Base-by-base conservation (phyloP, 2,329 filamentous ascomycete species). In the Fusarium redolens region DNA sequence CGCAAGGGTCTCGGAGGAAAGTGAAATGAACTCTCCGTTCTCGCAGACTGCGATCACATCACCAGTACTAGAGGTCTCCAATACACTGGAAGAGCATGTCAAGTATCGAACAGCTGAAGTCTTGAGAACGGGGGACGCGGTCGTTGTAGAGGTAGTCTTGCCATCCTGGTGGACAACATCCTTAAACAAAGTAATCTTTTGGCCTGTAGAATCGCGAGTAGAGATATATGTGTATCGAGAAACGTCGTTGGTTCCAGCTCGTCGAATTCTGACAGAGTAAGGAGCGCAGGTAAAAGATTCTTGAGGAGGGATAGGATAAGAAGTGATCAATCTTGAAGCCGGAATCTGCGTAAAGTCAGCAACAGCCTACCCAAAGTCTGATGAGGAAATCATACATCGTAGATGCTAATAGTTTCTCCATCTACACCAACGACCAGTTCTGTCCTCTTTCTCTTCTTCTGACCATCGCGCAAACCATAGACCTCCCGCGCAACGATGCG, bases 221-320 rank as follows among this genome's bases (percentile, higher is more conserved):
- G 89, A 87, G 45, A 88, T 85, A 73, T 91, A 92, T 5, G 90
- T 92, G 76, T 89, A 89, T 73, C 90, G 86, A 44, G 86, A 83
- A 37, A 88, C 82, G 65, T 86, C 85, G 70, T 81, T 85, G 61
- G 81, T 83, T 28, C 84, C 83, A 15, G 85, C 79, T 50, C 83
- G 83, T 74, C 88, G 85, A 69, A 86, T 83, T 72, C 89, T 85
- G 45, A 91, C 79, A 20, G 90, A 92, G 79, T 85, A 87, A 25
- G 90, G 87, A 13, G 90, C 81, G 79, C 90, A 92, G 60, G 89
- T 89, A 78, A 92, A 91, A 57, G 85, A 86, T 59, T 90, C 87
- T 79, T 91, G 89, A 3, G 90, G 91, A 31, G 90, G 88, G 68
- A 92, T 87, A 28, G 90, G 90, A 78, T 92, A 92, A 4, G 90